These are phyloP conservation scores for Ottelia alismoides DNA, from an alignment of 106 monocot species.

Conservation along the genomic window DNA sequence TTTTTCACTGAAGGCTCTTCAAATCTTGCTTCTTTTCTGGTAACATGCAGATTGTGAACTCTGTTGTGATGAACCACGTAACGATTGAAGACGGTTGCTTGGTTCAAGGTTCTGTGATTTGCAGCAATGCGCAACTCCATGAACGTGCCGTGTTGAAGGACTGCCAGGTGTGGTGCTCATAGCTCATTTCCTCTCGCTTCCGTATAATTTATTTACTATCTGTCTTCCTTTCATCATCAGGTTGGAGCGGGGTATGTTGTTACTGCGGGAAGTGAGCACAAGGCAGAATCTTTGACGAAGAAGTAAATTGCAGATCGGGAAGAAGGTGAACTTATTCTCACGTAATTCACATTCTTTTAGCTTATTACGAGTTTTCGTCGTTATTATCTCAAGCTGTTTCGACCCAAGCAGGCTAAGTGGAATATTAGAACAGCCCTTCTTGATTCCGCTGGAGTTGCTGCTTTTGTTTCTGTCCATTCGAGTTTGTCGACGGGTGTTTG, in stretches of 20 bases:
- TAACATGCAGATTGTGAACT: slow-evolving; percentile 60
- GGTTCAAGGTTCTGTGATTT: slow-evolving; percentile 72
- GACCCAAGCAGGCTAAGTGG: too few relatives aligned
- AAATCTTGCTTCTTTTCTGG: neutral
- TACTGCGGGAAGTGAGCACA: slow-evolving; percentile 49
- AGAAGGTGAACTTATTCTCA: too few relatives aligned
- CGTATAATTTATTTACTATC: neutral
- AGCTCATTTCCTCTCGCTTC: neutral
- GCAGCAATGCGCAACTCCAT: slow-evolving; percentile 80
- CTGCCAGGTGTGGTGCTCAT: slow-evolving; percentile 85
- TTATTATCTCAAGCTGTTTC: too few relatives aligned
- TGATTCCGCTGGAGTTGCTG: too few relatives aligned
- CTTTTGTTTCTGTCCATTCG: too few relatives aligned
- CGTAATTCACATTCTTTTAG: too few relatives aligned
- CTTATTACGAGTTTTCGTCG: too few relatives aligned
- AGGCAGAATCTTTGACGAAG: slow-evolving; percentile 37
- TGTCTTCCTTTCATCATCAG: slow-evolving; percentile 1
- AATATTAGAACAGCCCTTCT: too few relatives aligned
- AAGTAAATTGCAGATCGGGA: too few relatives aligned
- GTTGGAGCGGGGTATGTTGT: slow-evolving; percentile 53
- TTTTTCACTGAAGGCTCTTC: too few relatives aligned
- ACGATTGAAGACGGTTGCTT: slow-evolving; percentile 81
- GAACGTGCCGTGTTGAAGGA: slow-evolving; percentile 78
- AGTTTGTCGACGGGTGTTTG: too few relatives aligned
- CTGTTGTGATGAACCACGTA: slow-evolving; percentile 91